Percentiles rank a stretch among this genome's conserved stretches.
Conservation (phyloP, 768 basidiomycete species). For the Boletus sensibilis region DNA sequence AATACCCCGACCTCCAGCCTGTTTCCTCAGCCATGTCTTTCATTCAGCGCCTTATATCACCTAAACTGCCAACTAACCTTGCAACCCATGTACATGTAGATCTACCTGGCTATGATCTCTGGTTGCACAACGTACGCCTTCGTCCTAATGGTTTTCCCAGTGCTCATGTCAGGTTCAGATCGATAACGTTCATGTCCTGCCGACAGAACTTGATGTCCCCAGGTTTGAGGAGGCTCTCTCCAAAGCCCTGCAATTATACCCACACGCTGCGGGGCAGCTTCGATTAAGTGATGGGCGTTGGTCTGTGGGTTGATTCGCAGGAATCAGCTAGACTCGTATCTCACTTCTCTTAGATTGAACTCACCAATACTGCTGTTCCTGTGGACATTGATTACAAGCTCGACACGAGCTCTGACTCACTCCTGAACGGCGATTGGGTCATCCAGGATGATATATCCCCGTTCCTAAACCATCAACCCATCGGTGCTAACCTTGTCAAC, state of each 20-base stretch:
- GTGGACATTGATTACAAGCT: slow-evolving; percentile 15
- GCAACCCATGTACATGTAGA: slow-evolving; percentile 7
- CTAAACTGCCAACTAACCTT: slow-evolving; percentile 18
- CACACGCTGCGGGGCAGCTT: slow-evolving; percentile 27
- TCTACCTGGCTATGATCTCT: slow-evolving; percentile 26
- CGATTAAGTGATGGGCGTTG: slow-evolving; percentile 10
- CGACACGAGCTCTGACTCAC: slow-evolving; percentile 3
- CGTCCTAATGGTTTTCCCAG: not conserved
- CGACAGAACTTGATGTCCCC: slow-evolving; percentile 12
- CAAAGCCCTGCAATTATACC: slow-evolving; percentile 22
- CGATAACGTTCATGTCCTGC: slow-evolving; percentile 22
- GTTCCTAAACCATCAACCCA: slow-evolving; percentile 17
- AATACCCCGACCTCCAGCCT: not conserved
- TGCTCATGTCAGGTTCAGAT: slow-evolving; percentile 8
- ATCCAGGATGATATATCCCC: slow-evolving; percentile 24
- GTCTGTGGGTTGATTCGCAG: slow-evolving; percentile 17
- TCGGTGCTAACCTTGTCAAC: slow-evolving; percentile 17
- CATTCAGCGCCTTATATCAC: slow-evolving; percentile 17
- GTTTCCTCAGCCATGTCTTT: slow-evolving; percentile 11
- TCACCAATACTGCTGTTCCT: slow-evolving; percentile 19
- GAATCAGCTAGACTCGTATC: not conserved
- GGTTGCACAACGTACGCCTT: slow-evolving; percentile 17
- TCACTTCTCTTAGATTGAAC: slow-evolving; percentile 20
- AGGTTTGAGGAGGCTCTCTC: slow-evolving; percentile 27
- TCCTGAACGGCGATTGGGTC: slow-evolving; percentile 27